Conservation (phyloP, 164 flowering plant species). For the Platanus orientalis region DNA sequence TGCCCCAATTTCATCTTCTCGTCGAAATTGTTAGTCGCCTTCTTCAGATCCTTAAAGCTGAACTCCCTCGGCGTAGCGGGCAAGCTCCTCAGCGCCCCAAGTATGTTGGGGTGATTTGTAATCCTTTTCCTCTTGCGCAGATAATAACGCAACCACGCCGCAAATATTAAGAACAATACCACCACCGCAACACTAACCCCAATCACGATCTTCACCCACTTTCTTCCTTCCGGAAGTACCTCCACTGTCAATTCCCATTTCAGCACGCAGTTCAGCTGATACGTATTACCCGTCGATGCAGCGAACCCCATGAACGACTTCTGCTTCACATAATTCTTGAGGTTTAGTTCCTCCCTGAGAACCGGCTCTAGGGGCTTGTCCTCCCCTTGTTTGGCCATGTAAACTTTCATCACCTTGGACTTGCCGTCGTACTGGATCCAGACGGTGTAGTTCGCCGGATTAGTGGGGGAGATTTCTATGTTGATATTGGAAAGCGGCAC, state of each 20-base stretch:
- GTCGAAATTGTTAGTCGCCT: conserved; percentile 37
- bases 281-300: conserved; percentile 48
- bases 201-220: conserved; percentile 3
- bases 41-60: conserved; percentile 26
- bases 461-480: conserved; percentile 22
- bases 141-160: conserved; percentile 12
- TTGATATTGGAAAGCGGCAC: conserved; percentile 20
- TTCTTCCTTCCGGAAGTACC: conserved; percentile 20
- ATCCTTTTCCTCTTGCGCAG: conserved; percentile 3
- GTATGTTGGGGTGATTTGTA: conserved; percentile 1
- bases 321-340: conserved; percentile 24
- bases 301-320: conserved; percentile 60
- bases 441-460: conserved; percentile 28
- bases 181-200: conserved; percentile 1
- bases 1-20: conserved; percentile 31
- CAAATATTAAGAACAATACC: conserved; percentile 5
- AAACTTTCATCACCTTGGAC: conserved; percentile 31
- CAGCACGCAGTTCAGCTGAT: conserved; percentile 48
- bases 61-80: conserved; percentile 37
- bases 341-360: conserved; percentile 23
- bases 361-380: conserved; percentile 35
- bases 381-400: conserved; percentile 27
- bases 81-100: conserved; percentile 27
- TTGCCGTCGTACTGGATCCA: conserved; percentile 54
- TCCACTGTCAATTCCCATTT: conserved; percentile 48